Percentiles rank a stretch among this genome's conserved stretches.
Conservation (phyloP, 306 rosid genomes). For the Mimosa pudica region DNA sequence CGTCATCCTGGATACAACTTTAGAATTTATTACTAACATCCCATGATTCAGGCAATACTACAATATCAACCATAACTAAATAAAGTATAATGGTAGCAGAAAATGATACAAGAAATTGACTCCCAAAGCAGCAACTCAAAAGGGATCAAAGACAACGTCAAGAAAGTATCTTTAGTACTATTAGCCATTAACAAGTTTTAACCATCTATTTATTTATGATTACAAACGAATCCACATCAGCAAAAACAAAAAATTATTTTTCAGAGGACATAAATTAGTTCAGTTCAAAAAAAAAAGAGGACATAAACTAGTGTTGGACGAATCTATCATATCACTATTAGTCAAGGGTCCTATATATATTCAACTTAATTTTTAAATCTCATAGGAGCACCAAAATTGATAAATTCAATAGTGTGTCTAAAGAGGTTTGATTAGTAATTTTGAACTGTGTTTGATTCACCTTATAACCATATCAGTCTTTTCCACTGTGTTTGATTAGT, state of each 20-base stretch:
- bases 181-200: not conserved
- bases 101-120: not conserved
- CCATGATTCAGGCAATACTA: conserved; percentile 11
- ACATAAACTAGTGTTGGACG: not conserved
- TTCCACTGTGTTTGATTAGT: not conserved
- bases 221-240: not conserved
- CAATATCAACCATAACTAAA: not conserved
- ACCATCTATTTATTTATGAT: not conserved
- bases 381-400: conserved; percentile 18
- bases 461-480: not conserved
- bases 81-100: not conserved
- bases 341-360: not conserved
- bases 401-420: conserved; percentile 1
- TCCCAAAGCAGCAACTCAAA: not conserved
- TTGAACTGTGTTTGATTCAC: conserved; percentile 9
- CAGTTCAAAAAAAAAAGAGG: not conserved
- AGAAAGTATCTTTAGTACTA: not conserved
- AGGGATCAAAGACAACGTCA: not conserved
- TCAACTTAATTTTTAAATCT: not conserved
- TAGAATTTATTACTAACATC: conserved; percentile 23
- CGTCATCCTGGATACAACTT: conserved; percentile 55
- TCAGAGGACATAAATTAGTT: not conserved
- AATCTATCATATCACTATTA: not conserved
- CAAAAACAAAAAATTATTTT: conserved; percentile 20
- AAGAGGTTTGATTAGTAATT: not conserved